Evolutionary conservation across 2,329 filamentous ascomycete genomes (phyloP).

Genomic region (Cercospora sp.): DNA sequence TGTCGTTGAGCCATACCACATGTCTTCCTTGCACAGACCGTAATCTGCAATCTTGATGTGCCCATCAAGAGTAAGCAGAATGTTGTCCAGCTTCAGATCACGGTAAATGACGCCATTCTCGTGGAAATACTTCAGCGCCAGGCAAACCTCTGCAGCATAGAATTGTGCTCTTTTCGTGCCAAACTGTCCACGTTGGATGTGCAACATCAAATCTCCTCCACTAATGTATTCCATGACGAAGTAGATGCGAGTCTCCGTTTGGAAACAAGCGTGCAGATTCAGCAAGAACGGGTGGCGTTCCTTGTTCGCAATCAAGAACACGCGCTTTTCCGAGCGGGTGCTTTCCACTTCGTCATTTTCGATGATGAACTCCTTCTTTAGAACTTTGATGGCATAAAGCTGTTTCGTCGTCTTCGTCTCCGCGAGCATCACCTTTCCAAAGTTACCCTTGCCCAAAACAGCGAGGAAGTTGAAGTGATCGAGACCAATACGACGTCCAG

Average conservation of each 20-base stretch:
- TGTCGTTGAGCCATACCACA: slow-evolving; percentile 98
- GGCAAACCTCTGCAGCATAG: slow-evolving; percentile 94
- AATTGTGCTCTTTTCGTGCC: slow-evolving; percentile 95
- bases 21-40: slow-evolving; percentile 98
- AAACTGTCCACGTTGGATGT: slow-evolving; percentile 96
- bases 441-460: slow-evolving; percentile 97
- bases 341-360: slow-evolving; percentile 99
- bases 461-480: slow-evolving; percentile 99
- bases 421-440: slow-evolving; percentile 98
- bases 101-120: slow-evolving; percentile 98
- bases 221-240: slow-evolving; percentile 99
- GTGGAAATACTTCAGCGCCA: slow-evolving; percentile 98
- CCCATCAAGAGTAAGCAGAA: slow-evolving; percentile 88
- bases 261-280: slow-evolving; percentile 95
- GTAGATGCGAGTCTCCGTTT: slow-evolving; percentile 96
- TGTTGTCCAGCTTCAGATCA: slow-evolving; percentile 80
- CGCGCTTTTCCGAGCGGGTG: slow-evolving; percentile 94
- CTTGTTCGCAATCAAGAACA: slow-evolving; percentile 95
- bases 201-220: slow-evolving; percentile 97
- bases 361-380: slow-evolving; percentile 99
- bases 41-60: slow-evolving; percentile 99
- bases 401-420: slow-evolving; percentile 92
- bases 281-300: slow-evolving; percentile 94
- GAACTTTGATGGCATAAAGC: slow-evolving; percentile 95
- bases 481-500: slow-evolving; percentile 81